A percentile compares a stretch with the other conserved stretches of the same genome.
These are phyloP conservation scores for Eremochloa ophiuroides DNA, from an alignment of 176 grass and related monocot genomes.

Conservation along the genomic window DNA sequence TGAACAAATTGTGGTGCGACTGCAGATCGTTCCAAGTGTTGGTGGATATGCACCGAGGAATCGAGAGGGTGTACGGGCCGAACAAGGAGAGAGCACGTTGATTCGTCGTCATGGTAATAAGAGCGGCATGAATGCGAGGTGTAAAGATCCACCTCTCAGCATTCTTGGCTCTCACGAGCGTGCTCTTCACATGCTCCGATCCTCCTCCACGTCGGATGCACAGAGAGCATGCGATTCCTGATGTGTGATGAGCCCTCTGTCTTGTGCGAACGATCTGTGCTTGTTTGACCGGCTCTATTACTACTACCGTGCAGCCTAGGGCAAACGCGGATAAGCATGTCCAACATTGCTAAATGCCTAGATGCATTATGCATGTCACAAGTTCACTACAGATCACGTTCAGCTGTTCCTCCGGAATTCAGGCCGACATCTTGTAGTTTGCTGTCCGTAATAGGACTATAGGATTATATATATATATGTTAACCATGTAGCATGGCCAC, in stretches of 20 bases:
- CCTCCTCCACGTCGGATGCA: slow-evolving; percentile 44
- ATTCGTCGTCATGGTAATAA: slow-evolving; percentile 11
- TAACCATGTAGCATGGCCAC: neutral
- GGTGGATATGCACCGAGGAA: neutral
- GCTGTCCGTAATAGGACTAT: neutral
- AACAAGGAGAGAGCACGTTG: neutral
- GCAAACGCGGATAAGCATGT: neutral
- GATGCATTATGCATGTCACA: too few relatives aligned
- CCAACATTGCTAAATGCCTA: too few relatives aligned
- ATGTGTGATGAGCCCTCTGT: neutral
- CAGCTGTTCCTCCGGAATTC: neutral
- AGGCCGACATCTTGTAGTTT: neutral
- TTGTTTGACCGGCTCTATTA: slow-evolving; percentile 10
- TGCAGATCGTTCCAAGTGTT: neutral
- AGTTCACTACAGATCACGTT: neutral
- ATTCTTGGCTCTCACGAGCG: slow-evolving; percentile 75
- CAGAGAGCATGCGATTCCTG: neutral
- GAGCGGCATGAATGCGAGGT: slow-evolving; percentile 18
- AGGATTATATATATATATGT: too few relatives aligned
- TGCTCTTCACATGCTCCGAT: slow-evolving; percentile 57
- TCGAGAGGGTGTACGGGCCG: neutral
- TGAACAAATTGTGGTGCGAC: neutral
- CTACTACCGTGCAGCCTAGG: neutral
- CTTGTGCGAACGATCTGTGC: neutral
- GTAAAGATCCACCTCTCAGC: slow-evolving; percentile 76